phyloP scores from a whole-genome alignment of 805 yeast species.

The Grigorovia transvaalensis region DNA sequence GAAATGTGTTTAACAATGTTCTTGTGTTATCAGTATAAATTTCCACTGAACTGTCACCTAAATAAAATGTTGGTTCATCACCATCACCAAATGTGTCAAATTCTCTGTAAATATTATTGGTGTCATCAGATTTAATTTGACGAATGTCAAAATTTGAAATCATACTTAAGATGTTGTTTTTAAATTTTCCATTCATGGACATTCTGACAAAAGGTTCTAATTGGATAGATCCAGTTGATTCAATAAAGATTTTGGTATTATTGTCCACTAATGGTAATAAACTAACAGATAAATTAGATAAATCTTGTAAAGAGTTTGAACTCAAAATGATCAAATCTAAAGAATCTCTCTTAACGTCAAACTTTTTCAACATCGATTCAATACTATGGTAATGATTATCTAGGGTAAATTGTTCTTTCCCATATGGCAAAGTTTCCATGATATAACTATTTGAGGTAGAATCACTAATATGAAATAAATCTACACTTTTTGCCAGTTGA shows the following conservation, averaged over 20 bases:
- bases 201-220: conserved; percentile 57
- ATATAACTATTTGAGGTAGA: conserved; percentile 16
- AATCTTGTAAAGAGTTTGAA: conserved; percentile 41
- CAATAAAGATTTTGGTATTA: conserved; percentile 48
- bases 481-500: conserved; percentile 28
- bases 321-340: conserved; percentile 38
- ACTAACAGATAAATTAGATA: conserved; percentile 34
- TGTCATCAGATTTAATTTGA: conserved; percentile 16
- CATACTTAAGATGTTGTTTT: conserved; percentile 40
- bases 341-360: conserved; percentile 1
- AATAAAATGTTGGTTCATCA: conserved; percentile 34
- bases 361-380: conserved; percentile 6
- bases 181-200: conserved; percentile 31
- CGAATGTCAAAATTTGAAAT: conserved; percentile 55
- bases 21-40: conserved; percentile 15
- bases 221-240: conserved; percentile 62
- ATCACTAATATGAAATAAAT: conserved; percentile 22
- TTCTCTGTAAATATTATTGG: conserved; percentile 23
- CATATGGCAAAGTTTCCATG: conserved; percentile 22
- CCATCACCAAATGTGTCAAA: conserved; percentile 11
- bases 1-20: conserved; percentile 22
- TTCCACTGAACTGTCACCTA: conserved; percentile 28
- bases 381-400: conserved; percentile 21
- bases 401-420: conserved; percentile 18
- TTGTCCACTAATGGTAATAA: conserved; percentile 31